Base-by-base conservation (phyloP, 352 stramenopile species). In the Globisporangium ultimum region DNA sequence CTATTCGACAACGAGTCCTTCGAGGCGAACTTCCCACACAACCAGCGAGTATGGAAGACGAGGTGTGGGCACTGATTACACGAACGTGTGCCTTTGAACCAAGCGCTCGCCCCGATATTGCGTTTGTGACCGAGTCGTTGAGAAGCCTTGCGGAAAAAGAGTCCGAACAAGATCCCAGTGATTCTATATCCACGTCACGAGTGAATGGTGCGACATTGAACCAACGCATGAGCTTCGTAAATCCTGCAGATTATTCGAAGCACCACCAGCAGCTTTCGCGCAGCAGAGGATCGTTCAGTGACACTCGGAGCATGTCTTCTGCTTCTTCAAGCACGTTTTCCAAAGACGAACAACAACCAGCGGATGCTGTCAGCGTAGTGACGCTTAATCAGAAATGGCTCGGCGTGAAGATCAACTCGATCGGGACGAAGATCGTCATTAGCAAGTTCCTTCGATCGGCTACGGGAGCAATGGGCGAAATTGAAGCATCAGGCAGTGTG, bases 321-420 rank as follows among this genome's bases (percentile, higher is more conserved):
- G 48, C 45, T 7, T 42, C 58, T 1, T 58, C 49, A 12, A 51
- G 42, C 28, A 22, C 21, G 13, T 12, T 47, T 9, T 53, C 62
- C 22, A 61, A 57, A 5, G 62, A 60, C 9, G 63, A 64, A 18
- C 48, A 55, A 38, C 54, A 51, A 24, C 50, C 24, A 14, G 9
- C 55, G 0, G 48, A 71, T 38, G 48, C 42, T 21, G 46, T 73
- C 45, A 68, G 67, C 42, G 68, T 67, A 10, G 70, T 91, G 9
- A 74, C 76, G 45, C 69, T 91, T 32, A 69, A 78, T 17, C 80
- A 87, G 53, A 84, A 88, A 50, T 91, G 78, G 81, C 66, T 91
- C 17, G 78, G 81, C 21, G 68, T 91, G 40, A 89, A 89, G 68
- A 89, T 91, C 58, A 89, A 87, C 58, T 86, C 77, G 49, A 81